phyloP scores from a whole-genome alignment of 140 eudicot genomes.

The Cichorium intybus region DNA sequence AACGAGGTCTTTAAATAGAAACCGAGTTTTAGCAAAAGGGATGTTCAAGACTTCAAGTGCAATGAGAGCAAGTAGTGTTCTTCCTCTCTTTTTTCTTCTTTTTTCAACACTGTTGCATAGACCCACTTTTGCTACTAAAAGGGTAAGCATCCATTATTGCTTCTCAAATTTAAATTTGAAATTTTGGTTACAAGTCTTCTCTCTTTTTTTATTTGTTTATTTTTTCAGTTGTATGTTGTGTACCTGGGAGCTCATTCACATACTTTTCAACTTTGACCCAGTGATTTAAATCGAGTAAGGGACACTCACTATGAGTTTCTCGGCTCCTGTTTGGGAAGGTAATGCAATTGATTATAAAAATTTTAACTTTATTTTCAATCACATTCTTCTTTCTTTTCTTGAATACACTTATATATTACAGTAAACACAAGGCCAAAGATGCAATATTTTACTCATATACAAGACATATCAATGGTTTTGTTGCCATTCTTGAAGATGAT shows the following conservation, averaged over 20 bases:
- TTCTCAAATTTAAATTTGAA: not conserved
- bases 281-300: slow-evolving; percentile 51
- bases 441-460: slow-evolving; percentile 93
- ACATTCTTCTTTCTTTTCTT: not conserved
- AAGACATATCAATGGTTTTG: slow-evolving; percentile 92
- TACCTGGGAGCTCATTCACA: slow-evolving; percentile 92
- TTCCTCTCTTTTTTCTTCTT: slow-evolving; percentile 41
- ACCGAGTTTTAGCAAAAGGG: slow-evolving; percentile 26
- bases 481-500: slow-evolving; percentile 79
- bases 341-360: not conserved
- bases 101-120: slow-evolving; percentile 47
- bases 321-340: slow-evolving; percentile 88
- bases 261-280: slow-evolving; percentile 38
- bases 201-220: slow-evolving; percentile 1
- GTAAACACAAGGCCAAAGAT: slow-evolving; percentile 66
- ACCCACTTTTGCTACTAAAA: slow-evolving; percentile 68
- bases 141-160: slow-evolving; percentile 52
- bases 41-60: slow-evolving; percentile 29
- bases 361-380: not conserved
- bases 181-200: not conserved
- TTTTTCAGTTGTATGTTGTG: slow-evolving; percentile 68
- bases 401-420: slow-evolving; percentile 18
- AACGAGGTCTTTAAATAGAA: slow-evolving; percentile 46
- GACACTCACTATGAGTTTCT: slow-evolving; percentile 78
- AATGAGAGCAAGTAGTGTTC: slow-evolving; percentile 51